Evolutionary conservation across 768 basidiomycete genomes (phyloP).

Genomic region (Ramaria rubella): DNA sequence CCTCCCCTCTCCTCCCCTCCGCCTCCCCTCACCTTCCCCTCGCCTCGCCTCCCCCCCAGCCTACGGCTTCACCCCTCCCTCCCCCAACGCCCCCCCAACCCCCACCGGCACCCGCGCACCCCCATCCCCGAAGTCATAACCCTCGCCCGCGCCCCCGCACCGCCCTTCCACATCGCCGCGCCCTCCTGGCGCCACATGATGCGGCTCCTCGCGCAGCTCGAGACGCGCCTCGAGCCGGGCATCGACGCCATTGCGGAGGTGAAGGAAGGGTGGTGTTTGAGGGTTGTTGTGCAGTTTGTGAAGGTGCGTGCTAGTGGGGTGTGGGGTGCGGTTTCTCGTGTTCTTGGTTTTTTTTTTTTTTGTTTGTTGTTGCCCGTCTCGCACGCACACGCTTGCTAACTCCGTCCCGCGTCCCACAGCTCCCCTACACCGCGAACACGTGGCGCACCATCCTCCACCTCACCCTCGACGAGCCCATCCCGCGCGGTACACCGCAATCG

Average conservation of each 20-base stretch:
- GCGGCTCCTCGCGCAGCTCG: slow-evolving; percentile 66
- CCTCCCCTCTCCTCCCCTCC: background rate
- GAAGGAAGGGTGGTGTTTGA: slow-evolving; percentile 51
- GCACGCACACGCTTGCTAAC: too few relatives aligned
- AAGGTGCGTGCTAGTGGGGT: slow-evolving; percentile 41
- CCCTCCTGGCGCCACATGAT: slow-evolving; percentile 69
- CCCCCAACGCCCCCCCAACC: slow-evolving; percentile 28
- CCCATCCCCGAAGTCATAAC: slow-evolving; percentile 69
- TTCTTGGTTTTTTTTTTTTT: background rate
- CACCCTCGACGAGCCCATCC: slow-evolving; percentile 62
- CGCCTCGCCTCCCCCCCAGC: slow-evolving; percentile 36
- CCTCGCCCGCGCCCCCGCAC: slow-evolving; percentile 60
- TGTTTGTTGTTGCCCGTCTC: too few relatives aligned
- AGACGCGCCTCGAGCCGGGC: slow-evolving; percentile 63
- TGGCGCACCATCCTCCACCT: slow-evolving; percentile 79
- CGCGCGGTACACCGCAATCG: slow-evolving; percentile 37
- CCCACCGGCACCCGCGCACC: slow-evolving; percentile 42
- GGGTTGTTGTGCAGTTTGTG: slow-evolving; percentile 73
- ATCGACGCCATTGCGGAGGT: slow-evolving; percentile 55
- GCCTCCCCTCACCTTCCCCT: background rate
- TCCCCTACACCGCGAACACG: slow-evolving; percentile 48
- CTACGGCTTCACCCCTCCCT: slow-evolving; percentile 62
- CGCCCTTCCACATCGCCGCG: slow-evolving; percentile 66
- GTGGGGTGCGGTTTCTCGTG: background rate
- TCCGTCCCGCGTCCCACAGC: too few relatives aligned